Evolutionary conservation across 2,329 filamentous ascomycete species (phyloP).

Genomic region (Rhexocercosporidium sp.): DNA sequence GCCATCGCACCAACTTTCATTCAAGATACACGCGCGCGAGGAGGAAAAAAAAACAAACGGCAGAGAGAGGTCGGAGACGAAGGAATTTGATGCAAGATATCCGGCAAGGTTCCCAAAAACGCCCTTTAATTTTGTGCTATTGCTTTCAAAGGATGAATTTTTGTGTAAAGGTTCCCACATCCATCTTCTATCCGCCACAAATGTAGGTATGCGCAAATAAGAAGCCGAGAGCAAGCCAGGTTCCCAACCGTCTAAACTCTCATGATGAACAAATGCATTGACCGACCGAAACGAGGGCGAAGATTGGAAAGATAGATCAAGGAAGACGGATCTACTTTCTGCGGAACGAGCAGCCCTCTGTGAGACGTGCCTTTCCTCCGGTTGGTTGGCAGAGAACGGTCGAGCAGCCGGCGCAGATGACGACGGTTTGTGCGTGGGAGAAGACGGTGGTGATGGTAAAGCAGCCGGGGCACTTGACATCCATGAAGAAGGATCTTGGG

Average conservation of each 20-base stretch:
- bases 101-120: conserved; percentile 72
- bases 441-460: conserved; percentile 99
- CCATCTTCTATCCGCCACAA: conserved; percentile 74
- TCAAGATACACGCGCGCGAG: conserved; percentile 23
- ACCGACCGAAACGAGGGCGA: conserved; percentile 37
- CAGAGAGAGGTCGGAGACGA: conserved; percentile 46
- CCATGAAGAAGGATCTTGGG: conserved; percentile 99
- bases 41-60: conserved; percentile 39
- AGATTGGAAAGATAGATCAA: conserved; percentile 45
- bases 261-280: conserved; percentile 39
- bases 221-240: conserved; percentile 36
- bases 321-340: conserved; percentile 82
- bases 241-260: conserved; percentile 35
- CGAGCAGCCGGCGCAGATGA: conserved; percentile 99
- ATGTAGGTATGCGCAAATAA: conserved; percentile 48
- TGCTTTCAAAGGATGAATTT: conserved; percentile 60
- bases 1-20: conserved; percentile 15
- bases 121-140: conserved; percentile 52
- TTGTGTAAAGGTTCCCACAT: conserved; percentile 44
- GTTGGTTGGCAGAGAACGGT: conserved; percentile 99
- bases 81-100: conserved; percentile 75
- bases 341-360: conserved; percentile 99
- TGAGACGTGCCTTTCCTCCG: conserved; percentile 98
- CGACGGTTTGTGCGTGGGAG: conserved; percentile 99
- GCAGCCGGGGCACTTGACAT: conserved; percentile 99